Conservation (phyloP, 257 asterid species). For the Solanum chiquidenum region DNA sequence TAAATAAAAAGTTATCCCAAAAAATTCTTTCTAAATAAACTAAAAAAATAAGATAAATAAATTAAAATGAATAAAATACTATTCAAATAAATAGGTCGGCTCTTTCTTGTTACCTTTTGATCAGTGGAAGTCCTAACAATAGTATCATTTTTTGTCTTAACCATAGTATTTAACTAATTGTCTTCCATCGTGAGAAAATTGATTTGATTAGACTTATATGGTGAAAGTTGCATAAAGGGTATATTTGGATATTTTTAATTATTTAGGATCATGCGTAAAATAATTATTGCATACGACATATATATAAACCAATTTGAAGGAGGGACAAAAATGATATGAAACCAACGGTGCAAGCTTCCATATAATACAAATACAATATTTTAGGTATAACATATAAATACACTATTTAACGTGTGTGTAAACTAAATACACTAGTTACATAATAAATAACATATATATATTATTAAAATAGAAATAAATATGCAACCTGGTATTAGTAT, state of each 20-base stretch:
- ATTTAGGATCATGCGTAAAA: background rate
- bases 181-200: background rate
- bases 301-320: background rate
- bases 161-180: background rate
- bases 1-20: too few species aligned
- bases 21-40: too few species aligned
- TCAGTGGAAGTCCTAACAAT: background rate
- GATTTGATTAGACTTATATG: background rate
- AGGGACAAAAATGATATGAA: background rate
- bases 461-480: too few species aligned
- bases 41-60: too few species aligned
- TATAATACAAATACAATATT: background rate
- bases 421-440: too few species aligned
- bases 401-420: too few species aligned
- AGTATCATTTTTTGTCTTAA: background rate
- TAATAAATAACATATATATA: too few species aligned
- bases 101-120: background rate
- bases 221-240: background rate
- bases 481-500: too few species aligned
- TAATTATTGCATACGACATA: background rate
- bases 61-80: rapidly evolving
- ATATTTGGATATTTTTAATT: background rate
- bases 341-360: background rate
- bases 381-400: background rate
- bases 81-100: background rate